Conservation (phyloP, 768 basidiomycete species). For the Suillus sp. region DNA sequence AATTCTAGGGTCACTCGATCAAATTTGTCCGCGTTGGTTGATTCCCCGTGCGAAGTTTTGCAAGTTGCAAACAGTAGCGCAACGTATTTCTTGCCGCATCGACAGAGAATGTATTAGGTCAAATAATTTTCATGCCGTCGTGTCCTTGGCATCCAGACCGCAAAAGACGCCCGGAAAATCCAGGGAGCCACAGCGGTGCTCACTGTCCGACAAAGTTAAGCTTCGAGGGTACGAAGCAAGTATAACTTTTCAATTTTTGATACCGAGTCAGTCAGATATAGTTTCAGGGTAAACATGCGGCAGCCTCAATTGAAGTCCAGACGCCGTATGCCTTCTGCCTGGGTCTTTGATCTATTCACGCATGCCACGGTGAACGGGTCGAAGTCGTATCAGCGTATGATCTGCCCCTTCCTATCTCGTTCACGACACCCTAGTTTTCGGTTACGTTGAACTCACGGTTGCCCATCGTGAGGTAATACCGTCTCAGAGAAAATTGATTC, state of each 20-base stretch:
- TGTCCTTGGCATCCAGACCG: background rate
- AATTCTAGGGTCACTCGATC: background rate
- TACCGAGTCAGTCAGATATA: conserved; percentile 1
- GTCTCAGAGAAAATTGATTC: background rate
- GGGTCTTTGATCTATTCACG: conserved; percentile 6
- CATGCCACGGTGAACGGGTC: conserved; percentile 4
- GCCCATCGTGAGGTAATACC: background rate
- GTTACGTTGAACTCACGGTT: conserved; percentile 2
- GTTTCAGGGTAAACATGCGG: background rate
- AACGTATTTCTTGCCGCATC: background rate
- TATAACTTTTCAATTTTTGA: background rate
- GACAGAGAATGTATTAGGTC: background rate
- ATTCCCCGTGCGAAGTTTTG: background rate
- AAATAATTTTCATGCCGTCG: background rate
- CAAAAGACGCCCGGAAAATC: background rate
- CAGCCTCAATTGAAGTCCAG: background rate
- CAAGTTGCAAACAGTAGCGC: background rate
- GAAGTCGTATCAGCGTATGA: too few species aligned
- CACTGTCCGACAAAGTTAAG: conserved; percentile 1
- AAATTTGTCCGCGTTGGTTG: background rate
- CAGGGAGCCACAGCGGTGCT: background rate
- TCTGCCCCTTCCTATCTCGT: conserved; percentile 2
- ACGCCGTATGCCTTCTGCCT: background rate
- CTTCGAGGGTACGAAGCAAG: background rate
- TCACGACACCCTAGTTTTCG: background rate